phyloP scores from a whole-genome alignment of 805 yeast genomes.

The Candida awuae region DNA sequence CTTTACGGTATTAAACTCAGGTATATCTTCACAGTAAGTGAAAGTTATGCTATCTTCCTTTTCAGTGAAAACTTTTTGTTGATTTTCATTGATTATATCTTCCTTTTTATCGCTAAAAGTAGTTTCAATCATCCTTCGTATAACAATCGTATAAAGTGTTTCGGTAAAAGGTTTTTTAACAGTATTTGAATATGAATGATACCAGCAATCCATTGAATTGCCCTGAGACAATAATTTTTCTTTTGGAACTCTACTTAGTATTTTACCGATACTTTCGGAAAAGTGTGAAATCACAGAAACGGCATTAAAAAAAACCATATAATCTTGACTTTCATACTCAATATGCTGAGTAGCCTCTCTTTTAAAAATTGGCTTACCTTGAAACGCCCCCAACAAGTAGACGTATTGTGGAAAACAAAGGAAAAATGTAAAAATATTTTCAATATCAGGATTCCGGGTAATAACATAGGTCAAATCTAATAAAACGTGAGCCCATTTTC shows the following conservation, averaged over 20 bases:
- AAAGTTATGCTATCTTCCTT: constrained; percentile 20
- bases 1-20: constrained; percentile 22
- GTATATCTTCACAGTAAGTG: constrained; percentile 17
- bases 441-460: constrained; percentile 55
- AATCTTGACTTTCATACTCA: constrained; percentile 84
- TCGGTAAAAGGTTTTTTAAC: constrained; percentile 15
- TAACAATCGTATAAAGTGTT: constrained; percentile 12
- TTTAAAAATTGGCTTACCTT: constrained; percentile 66
- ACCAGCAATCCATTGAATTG: constrained; percentile 14
- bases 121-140: constrained; percentile 11
- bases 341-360: constrained; percentile 78
- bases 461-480: constrained; percentile 73
- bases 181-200: constrained; percentile 13
- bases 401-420: constrained; percentile 42
- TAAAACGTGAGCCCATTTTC: constrained; percentile 72
- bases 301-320: constrained; percentile 62
- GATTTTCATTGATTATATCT: constrained; percentile 5
- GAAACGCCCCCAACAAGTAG: constrained; percentile 60
- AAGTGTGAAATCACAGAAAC: constrained; percentile 60
- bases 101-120: constrained; percentile 12
- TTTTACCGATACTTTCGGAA: constrained; percentile 44
- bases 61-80: constrained; percentile 14
- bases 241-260: constrained; percentile 27
- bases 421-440: constrained; percentile 19
- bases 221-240: constrained; percentile 9